Evolutionary conservation across 495 filamentous ascomycete species (phyloP).

Genomic region (Penicillium cinerascens): DNA sequence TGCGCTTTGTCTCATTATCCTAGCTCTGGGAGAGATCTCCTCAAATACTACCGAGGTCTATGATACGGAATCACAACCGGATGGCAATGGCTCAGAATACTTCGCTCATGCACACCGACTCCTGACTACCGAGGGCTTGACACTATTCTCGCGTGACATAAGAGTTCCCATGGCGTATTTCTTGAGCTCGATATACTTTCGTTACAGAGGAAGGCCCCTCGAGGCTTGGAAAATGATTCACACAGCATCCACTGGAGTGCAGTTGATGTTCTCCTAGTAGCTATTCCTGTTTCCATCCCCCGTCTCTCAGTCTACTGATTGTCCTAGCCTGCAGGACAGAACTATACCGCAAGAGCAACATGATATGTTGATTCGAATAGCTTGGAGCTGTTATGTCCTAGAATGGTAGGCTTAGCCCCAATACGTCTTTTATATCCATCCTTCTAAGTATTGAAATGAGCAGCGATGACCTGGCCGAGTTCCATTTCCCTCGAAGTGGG

Average conservation of each 20-base stretch:
- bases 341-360: conserved; percentile 1
- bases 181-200: conserved; percentile 19
- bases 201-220: conserved; percentile 14
- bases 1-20: conserved; percentile 11
- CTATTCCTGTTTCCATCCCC: background rate
- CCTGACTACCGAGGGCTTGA: background rate
- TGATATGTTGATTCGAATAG: conserved; percentile 9
- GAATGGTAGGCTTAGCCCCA: conserved; percentile 9
- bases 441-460: too few species aligned
- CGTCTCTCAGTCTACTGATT: background rate
- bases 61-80: conserved; percentile 9
- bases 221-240: conserved; percentile 14
- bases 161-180: conserved; percentile 13
- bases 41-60: conserved; percentile 1
- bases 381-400: conserved; percentile 20
- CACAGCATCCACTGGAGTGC: conserved; percentile 8
- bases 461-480: conserved; percentile 21
- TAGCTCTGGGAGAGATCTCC: conserved; percentile 16
- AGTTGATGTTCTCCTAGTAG: conserved; percentile 13
- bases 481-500: conserved; percentile 17
- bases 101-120: conserved; percentile 15
- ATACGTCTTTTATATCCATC: background rate
- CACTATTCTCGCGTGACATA: conserved; percentile 3
- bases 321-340: conserved; percentile 8
- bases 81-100: conserved; percentile 12